Evolutionary conservation across 805 yeast genomes (phyloP), one percentile per base, ranked within the genome.

Genomic region (Kodamaea restingae): DNA sequence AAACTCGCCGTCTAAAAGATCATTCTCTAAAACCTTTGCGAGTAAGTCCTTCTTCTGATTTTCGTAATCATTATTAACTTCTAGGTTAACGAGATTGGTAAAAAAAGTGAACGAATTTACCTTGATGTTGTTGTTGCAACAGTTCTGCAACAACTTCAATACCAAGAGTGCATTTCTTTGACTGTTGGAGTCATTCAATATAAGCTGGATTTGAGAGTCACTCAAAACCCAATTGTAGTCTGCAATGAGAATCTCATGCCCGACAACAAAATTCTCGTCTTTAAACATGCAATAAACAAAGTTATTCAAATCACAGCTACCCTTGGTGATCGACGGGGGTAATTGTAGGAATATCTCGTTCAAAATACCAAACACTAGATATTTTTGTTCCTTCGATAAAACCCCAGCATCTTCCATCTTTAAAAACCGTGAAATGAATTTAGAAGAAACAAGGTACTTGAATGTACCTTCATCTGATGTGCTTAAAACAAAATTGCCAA

Each of bases 401-500:
- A n/a, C 4, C 7, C 9, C 21, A 4, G n/a, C 14, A 7, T 9
- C 15, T 7, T n/a, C 7, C 22, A 30, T 9, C 7, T 17, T 11
- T 9, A 30, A 6, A 6, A 65, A 43, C 1, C 30, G 29, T 9
- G 43, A 31, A 66, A 71, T 67, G 42, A 54, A 68, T 18, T 46
- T 58, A 14, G 35, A 24, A 0, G 58, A 49, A n/a, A 46, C 32
- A 9, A 56, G 38, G 39, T 40, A 58, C 7, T 38, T 30, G 9
- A 40, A 35, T 5, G 60, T 35, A 1, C 38, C 35, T 24, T 46
- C 50, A 3, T 44, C 41, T 12, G 41, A 34, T 9, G 45, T 34
- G 17, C 47, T 43, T 21, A 50, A 33, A 32, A 61, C 43, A 38
- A 44, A 63, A 32, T 70, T 67, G 0, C 80, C 80, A 38, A 73